Conservation (phyloP, 129 eudicot species). For the Daucus carota region DNA sequence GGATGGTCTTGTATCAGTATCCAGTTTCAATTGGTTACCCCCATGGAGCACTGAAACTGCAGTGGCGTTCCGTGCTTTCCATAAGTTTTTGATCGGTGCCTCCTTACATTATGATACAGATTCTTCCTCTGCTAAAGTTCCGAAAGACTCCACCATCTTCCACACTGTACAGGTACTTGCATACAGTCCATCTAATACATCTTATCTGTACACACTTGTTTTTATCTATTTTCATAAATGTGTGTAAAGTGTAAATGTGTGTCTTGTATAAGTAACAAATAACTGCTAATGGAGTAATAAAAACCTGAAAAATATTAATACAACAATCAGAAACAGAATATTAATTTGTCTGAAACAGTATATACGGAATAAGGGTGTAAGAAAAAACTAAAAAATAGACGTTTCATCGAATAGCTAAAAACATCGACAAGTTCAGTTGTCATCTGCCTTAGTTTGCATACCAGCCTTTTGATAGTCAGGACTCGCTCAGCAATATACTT, state of each 20-base stretch:
- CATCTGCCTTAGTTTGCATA: not conserved
- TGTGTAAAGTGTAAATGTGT: not conserved
- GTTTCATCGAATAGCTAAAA: not conserved
- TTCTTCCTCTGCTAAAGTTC: constrained; percentile 30
- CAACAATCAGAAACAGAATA: not conserved
- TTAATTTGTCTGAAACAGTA: not conserved
- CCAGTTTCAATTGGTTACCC: constrained; percentile 88
- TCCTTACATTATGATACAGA: constrained; percentile 51
- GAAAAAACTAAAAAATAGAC: not conserved
- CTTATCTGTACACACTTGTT: not conserved
- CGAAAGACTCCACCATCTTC: constrained; percentile 59
- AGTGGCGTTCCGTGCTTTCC: constrained; percentile 77
- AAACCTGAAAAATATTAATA: not conserved
- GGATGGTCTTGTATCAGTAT: constrained; percentile 75
- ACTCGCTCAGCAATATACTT: not conserved
- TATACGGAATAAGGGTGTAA: not conserved
- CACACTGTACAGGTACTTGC: constrained; percentile 70
- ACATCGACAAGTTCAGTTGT: not conserved
- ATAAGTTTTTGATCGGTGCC: constrained; percentile 68
- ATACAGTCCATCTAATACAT: not conserved
- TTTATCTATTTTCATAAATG: not conserved
- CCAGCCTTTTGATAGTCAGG: not conserved
- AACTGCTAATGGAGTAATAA: not conserved
- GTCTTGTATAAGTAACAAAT: not conserved
- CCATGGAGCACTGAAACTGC: constrained; percentile 92